These are phyloP conservation scores for Pseudoturritis turrita DNA, from an alignment of 345 rosid genomes.

Conservation along the genomic window DNA sequence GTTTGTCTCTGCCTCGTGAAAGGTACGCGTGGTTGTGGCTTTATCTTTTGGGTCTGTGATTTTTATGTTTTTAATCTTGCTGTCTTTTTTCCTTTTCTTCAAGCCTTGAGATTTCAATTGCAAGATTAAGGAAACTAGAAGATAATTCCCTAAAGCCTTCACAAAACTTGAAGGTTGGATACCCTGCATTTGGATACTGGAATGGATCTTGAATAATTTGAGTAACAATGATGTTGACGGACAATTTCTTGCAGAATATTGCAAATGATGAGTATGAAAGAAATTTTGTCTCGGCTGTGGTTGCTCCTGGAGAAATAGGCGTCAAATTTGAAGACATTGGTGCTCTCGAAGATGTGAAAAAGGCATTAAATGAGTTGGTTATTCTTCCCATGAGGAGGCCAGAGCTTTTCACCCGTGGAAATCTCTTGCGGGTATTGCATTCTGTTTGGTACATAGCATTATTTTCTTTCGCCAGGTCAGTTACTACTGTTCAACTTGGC, in stretches of 20 bases:
- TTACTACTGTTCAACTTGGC: slow-evolving; percentile 10
- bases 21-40: slow-evolving; percentile 42
- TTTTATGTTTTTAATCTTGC: slow-evolving; percentile 18
- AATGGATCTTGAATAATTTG: slow-evolving; percentile 1
- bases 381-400: slow-evolving; percentile 99
- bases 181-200: slow-evolving; percentile 1
- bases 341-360: slow-evolving; percentile 93
- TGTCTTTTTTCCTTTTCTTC: slow-evolving; percentile 21
- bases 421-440: slow-evolving; percentile 71
- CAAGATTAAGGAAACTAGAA: slow-evolving; percentile 78
- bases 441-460: neutral
- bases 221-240: slow-evolving; percentile 19
- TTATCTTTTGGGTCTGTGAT: neutral
- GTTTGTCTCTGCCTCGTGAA: slow-evolving; percentile 69
- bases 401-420: slow-evolving; percentile 84
- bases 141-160: slow-evolving; percentile 49
- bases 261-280: slow-evolving; percentile 85
- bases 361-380: slow-evolving; percentile 87
- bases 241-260: slow-evolving; percentile 50
- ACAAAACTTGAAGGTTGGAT: slow-evolving; percentile 65
- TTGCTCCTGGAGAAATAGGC: slow-evolving; percentile 89
- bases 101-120: slow-evolving; percentile 82
- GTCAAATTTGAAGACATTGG: slow-evolving; percentile 88
- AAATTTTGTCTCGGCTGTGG: slow-evolving; percentile 84
- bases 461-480: neutral